These are phyloP conservation scores for Rhododendron ferrugineum DNA, from an alignment of 148 eudicot species.

Conservation along the genomic window DNA sequence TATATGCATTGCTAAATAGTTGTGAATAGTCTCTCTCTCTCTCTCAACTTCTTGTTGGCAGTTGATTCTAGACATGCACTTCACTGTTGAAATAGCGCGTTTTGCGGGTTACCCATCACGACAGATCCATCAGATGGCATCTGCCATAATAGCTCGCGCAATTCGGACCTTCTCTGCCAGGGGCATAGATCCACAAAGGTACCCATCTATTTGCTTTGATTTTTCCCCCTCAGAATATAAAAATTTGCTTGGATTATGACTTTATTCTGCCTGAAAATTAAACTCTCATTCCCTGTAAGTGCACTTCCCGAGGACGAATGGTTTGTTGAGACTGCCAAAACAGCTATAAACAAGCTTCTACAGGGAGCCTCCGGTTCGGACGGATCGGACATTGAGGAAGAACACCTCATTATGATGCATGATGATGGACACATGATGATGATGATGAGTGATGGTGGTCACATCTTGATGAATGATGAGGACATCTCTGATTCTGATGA, in stretches of 20 bases:
- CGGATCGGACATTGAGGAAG: slow-evolving; percentile 71
- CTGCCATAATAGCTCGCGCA: slow-evolving; percentile 79
- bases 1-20: neutral
- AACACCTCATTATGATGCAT: slow-evolving; percentile 22
- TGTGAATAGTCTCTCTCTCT: neutral
- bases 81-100: slow-evolving; percentile 95
- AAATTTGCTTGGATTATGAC: neutral
- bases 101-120: slow-evolving; percentile 83
- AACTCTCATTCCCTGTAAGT: slow-evolving; percentile 25
- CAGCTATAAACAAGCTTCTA: slow-evolving; percentile 71
- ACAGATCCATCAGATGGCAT: slow-evolving; percentile 68
- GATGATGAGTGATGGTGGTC: slow-evolving; percentile 41
- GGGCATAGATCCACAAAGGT: slow-evolving; percentile 96
- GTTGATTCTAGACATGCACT: slow-evolving; percentile 98
- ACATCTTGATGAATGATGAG: slow-evolving; percentile 40
- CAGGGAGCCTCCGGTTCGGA: slow-evolving; percentile 75
- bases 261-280: neutral
- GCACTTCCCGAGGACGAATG: slow-evolving; percentile 92
- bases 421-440: neutral
- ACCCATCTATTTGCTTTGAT: slow-evolving; percentile 9
- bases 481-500: slow-evolving; percentile 63
- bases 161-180: slow-evolving; percentile 73
- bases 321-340: slow-evolving; percentile 82
- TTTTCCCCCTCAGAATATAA: neutral
- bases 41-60: slow-evolving; percentile 29